Conservation (phyloP, 2,329 filamentous ascomycete genomes). For the Pyricularia sp. region DNA sequence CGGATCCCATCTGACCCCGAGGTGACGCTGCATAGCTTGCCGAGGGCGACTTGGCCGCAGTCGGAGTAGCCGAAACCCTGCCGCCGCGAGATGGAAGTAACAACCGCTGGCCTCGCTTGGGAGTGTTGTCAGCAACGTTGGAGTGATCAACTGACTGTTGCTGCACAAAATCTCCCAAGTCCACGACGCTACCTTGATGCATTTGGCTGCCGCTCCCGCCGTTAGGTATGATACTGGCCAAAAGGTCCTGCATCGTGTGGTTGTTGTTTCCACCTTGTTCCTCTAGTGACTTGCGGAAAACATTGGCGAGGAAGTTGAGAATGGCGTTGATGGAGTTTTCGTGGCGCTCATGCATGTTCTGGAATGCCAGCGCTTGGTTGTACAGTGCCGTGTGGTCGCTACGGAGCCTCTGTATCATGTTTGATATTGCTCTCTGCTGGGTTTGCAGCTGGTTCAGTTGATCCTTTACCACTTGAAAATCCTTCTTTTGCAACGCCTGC, state of each 20-base stretch:
- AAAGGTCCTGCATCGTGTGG: conserved; percentile 75
- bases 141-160: conserved; percentile 28
- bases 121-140: conserved; percentile 26
- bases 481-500: conserved; percentile 53
- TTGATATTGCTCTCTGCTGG: conserved; percentile 79
- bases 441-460: conserved; percentile 76
- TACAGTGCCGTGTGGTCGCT: conserved; percentile 83
- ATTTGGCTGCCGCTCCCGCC: conserved; percentile 23
- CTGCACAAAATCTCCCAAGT: conserved; percentile 50
- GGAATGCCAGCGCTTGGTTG: conserved; percentile 79
- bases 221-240: conserved; percentile 62
- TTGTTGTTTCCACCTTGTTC: conserved; percentile 55
- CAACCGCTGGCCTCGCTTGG: conserved; percentile 43
- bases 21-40: conserved; percentile 17
- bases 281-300: conserved; percentile 89
- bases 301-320: conserved; percentile 89
- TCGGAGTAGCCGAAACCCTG: conserved; percentile 14
- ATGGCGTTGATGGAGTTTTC: conserved; percentile 99
- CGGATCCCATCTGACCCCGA: conserved; percentile 37
- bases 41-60: conserved; percentile 10
- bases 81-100: conserved; percentile 33
- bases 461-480: conserved; percentile 66
- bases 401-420: conserved; percentile 69
- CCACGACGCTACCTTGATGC: conserved; percentile 48
- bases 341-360: conserved; percentile 88